Evolutionary conservation across 2,329 filamentous ascomycete species (phyloP).

Genomic region (Aspergillus caelatus): DNA sequence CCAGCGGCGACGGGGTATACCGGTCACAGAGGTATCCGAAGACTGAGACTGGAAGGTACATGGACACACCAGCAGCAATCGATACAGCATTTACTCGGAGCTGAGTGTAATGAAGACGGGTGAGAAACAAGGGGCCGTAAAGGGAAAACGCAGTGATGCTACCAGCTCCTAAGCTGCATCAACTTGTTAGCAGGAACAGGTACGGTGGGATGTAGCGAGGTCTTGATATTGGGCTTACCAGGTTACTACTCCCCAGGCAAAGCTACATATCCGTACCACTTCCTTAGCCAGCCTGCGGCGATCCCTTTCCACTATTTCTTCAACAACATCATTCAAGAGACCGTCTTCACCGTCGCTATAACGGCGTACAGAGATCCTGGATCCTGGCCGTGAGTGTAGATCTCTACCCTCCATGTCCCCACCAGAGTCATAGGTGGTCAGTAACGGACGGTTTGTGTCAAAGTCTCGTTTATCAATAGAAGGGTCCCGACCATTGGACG

Average conservation of each 20-base stretch:
- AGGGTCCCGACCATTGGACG: conserved; percentile 23
- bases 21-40: conserved; percentile 93
- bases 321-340: conserved; percentile 64
- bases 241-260: conserved; percentile 62
- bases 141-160: conserved; percentile 93
- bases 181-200: conserved; percentile 4
- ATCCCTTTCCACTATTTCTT: conserved; percentile 62
- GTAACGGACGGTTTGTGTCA: conserved; percentile 44
- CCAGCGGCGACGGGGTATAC: conserved; percentile 75
- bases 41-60: conserved; percentile 89
- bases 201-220: neutral
- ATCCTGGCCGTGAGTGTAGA: conserved; percentile 27
- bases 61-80: conserved; percentile 81
- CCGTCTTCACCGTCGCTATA: conserved; percentile 33
- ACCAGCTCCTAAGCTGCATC: conserved; percentile 72
- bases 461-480: conserved; percentile 52
- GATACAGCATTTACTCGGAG: conserved; percentile 89
- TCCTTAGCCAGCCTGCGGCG: conserved; percentile 57
- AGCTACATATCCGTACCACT: conserved; percentile 57
- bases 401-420: conserved; percentile 27
- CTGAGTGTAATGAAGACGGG: conserved; percentile 83
- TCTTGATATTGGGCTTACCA: conserved; percentile 44
- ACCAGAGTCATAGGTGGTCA: conserved; percentile 21
- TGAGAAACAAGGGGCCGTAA: conserved; percentile 88
- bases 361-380: conserved; percentile 21